Base-by-base conservation (phyloP, 768 basidiomycete species). In the Cyclocybe cylindracea region DNA sequence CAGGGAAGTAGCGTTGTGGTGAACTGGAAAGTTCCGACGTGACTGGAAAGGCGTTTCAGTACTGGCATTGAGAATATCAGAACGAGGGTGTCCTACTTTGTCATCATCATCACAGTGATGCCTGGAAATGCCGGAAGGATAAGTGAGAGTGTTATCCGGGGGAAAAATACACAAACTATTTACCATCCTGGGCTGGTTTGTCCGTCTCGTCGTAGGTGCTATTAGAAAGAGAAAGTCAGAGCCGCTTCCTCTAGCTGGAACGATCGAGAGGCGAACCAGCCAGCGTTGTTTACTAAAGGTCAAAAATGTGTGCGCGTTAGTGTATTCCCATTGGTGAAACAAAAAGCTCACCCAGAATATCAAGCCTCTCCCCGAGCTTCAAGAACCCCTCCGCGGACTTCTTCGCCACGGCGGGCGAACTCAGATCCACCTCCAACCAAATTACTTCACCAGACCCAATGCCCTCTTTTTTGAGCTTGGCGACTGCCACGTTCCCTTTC, bases 401-500 rank as follows among this genome's bases (percentile, higher is more conserved):
- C 11, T 46, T 41, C 11, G 54, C 47, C n/a, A 37, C 38, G 4
- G 34, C 38, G 2, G 57, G 60, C 9, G 44, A 47, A 31, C 46
- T 37, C 6, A 61, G 34, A 37, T 60, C 53, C 14, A 48, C 54
- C 46, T 16, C 19, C 29, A 33, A 54, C 44, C 39, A 36, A 55
- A 51, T 11, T 16, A 58, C 54, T 37, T 55, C 48, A 8, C 61
- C 61, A 1, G 48, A 42, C 5, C 42, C 53, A 14, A 54, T 38
- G 2, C 48, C 48, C 34, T 50, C 56, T 9, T 14, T 40, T 42
- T 57, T 42, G 39, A 60, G 36, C 10, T 53, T 44, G 10, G 39
- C 53, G 29, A 61, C 43, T 4, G 60, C 58, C 3, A 29, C 39
- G 11, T 44, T 48, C 10, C 51, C 78, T 44, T 63, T 73, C 7